Conservation (phyloP, 805 yeast genomes). For the Ogataea ramenticola region DNA sequence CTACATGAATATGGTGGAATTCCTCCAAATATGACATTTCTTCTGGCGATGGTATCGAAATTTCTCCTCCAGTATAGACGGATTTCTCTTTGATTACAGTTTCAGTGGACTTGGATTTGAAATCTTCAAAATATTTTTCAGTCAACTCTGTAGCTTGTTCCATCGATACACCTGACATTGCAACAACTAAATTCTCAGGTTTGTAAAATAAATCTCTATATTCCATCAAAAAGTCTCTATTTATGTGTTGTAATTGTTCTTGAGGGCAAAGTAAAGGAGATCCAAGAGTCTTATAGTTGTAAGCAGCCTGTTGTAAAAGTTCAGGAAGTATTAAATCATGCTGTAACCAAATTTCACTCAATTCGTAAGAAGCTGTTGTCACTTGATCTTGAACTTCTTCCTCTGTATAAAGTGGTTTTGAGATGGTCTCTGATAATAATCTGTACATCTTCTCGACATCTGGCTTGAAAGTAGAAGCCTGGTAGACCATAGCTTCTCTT, state of each 20-base stretch:
- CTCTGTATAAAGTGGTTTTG: constrained; percentile 58
- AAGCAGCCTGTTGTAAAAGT: constrained; percentile 81
- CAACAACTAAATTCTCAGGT: constrained; percentile 78
- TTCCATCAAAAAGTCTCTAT: constrained; percentile 39
- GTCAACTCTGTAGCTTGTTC: constrained; percentile 60
- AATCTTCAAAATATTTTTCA: constrained; percentile 54
- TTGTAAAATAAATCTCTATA: constrained; percentile 63
- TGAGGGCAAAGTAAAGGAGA: constrained; percentile 77
- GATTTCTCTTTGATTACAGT: constrained; percentile 30
- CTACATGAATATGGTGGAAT: constrained; percentile 78
- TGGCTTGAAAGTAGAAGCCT: constrained; percentile 85
- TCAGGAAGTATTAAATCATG: constrained; percentile 87
- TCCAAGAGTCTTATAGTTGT: constrained; percentile 65
- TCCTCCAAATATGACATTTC: constrained; percentile 68
- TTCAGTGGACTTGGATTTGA: constrained; percentile 30
- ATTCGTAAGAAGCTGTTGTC: constrained; percentile 70
- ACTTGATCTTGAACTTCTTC: constrained; percentile 71
- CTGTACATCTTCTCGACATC: constrained; percentile 77
- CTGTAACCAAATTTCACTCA: constrained; percentile 72
- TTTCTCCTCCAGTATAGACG: constrained; percentile 53
- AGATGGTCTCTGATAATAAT: constrained; percentile 70
- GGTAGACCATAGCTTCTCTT: constrained; percentile 87
- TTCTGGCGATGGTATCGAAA: constrained; percentile 43
- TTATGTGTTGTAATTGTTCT: constrained; percentile 53
- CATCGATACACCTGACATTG: constrained; percentile 80